Base-by-base conservation (phyloP, 2,329 filamentous ascomycete genomes). In the Phialophora verrucosa region DNA sequence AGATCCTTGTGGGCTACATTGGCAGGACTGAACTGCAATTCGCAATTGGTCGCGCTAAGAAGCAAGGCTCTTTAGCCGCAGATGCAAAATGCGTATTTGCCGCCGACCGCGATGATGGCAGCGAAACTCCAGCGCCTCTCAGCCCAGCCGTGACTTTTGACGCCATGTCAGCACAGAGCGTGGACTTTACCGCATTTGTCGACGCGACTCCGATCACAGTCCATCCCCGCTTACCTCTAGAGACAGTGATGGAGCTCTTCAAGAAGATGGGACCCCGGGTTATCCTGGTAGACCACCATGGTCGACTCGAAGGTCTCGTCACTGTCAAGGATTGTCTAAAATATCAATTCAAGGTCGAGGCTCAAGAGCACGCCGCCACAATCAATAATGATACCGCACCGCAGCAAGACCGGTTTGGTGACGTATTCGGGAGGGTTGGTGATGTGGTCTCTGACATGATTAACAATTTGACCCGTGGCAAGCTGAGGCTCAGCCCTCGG, bases 241-340 rank as follows among this genome's bases (percentile, higher is more conserved):
- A 99, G 79, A 99, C 95, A 0, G 94, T 96, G 35, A 97, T 99
- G 93, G 95, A 99, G 75, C 84, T 99, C 11, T 99, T 99, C 83
- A 94, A 94, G 77, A 99, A 98, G 81, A 96, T 99, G 76, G 95
- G 95, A 0, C 95, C 94, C 0, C 87, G 95, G 1, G 93, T 97
- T 5, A 94, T 99, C 58, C 84, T 99, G 3, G 90, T 97, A 47
- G 95, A 99, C 77, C 90, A 97, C 75, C 90, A 91, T 65, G 95
- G 95, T 14, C 87, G 87, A 58, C 84, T 99, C 1, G 87, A 86
- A 0, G 95, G 95, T 0, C 84, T 99, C 0, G 91, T 99, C 0
- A 99, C 95, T 0, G 91, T 97, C 69, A 99, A 99, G 78, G 95
- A 99, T 77, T 98, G 95, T 72, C 82, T 99, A 63, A 96, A 95